Conservation (phyloP, 306 rosid species). For the Ziziphus jujuba region DNA sequence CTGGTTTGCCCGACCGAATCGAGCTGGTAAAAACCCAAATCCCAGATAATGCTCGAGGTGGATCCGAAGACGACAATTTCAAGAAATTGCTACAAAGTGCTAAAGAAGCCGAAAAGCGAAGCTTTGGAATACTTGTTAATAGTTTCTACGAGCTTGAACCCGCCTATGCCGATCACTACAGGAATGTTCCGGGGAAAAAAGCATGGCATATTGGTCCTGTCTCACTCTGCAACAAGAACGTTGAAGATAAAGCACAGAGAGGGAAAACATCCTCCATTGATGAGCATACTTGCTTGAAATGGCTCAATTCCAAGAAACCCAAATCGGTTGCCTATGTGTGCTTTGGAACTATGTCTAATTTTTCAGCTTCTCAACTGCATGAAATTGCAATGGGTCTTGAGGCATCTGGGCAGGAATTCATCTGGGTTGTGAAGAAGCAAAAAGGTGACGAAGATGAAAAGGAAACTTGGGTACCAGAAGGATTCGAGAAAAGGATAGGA, state of each 20-base stretch:
- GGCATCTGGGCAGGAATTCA: slow-evolving; percentile 42
- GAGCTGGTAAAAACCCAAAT: neutral
- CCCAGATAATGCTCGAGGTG: slow-evolving; percentile 19
- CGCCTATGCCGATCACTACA: slow-evolving; percentile 42
- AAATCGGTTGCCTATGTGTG: slow-evolving; percentile 51
- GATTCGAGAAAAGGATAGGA: slow-evolving; percentile 37
- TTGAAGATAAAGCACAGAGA: too few species aligned
- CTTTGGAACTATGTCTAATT: slow-evolving; percentile 36
- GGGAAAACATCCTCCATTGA: too few species aligned
- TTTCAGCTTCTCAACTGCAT: slow-evolving; percentile 42
- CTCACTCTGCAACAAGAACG: slow-evolving; percentile 25
- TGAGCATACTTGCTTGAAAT: slow-evolving; percentile 22
- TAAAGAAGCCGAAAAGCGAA: neutral
- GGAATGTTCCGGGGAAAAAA: slow-evolving; percentile 30
- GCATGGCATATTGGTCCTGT: slow-evolving; percentile 73
- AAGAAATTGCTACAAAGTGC: neutral
- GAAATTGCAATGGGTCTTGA: slow-evolving; percentile 61
- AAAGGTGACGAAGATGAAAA: slow-evolving; percentile 1
- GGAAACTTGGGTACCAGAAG: slow-evolving; percentile 25
- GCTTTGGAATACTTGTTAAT: slow-evolving; percentile 52
- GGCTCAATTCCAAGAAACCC: slow-evolving; percentile 31
- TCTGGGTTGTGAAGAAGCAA: slow-evolving; percentile 44
- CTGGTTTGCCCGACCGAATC: neutral
- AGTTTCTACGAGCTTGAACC: slow-evolving; percentile 60
- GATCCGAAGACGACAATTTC: neutral